A percentile compares a stretch with the other conserved stretches of the same genome.
These are phyloP conservation scores for Cunninghamia lanceolata DNA, from an alignment of 75 land plant species.

Conservation along the genomic window DNA sequence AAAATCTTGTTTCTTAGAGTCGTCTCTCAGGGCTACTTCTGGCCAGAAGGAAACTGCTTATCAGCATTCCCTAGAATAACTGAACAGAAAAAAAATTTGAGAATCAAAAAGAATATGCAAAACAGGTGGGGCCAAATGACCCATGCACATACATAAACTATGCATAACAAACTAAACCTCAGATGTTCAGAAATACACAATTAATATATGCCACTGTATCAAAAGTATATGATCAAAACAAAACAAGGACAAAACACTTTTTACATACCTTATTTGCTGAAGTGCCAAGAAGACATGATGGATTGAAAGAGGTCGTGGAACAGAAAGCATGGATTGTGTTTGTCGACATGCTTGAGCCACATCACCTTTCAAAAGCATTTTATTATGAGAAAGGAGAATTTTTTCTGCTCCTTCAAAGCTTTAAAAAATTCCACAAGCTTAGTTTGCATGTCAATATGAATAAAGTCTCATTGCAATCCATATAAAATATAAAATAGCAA, in stretches of 20 bases:
- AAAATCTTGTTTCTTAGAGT: too few relatives aligned
- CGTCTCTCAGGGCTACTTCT: too few relatives aligned
- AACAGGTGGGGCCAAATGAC: background rate
- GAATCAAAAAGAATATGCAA: too few relatives aligned
- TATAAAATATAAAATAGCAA: background rate
- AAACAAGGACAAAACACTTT: background rate
- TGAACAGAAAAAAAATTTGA: too few relatives aligned
- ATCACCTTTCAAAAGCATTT: constrained; percentile 59
- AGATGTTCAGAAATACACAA: background rate
- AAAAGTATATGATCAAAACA: background rate
- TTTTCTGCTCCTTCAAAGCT: background rate
- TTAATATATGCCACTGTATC: background rate
- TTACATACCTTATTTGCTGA: constrained; percentile 67
- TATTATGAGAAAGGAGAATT: background rate
- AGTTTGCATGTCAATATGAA: background rate
- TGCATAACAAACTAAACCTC: background rate
- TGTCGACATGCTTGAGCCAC: constrained; percentile 95
- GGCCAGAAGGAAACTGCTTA: too few relatives aligned
- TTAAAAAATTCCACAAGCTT: background rate
- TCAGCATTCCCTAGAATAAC: too few relatives aligned
- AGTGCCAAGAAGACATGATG: constrained; percentile 60
- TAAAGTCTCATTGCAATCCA: background rate
- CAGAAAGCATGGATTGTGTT: constrained; percentile 73
- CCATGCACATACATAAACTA: background rate
- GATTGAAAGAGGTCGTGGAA: constrained; percentile 67